phyloP scores from a whole-genome alignment of 179 eudicot genomes.

The Camellia oleifera region DNA sequence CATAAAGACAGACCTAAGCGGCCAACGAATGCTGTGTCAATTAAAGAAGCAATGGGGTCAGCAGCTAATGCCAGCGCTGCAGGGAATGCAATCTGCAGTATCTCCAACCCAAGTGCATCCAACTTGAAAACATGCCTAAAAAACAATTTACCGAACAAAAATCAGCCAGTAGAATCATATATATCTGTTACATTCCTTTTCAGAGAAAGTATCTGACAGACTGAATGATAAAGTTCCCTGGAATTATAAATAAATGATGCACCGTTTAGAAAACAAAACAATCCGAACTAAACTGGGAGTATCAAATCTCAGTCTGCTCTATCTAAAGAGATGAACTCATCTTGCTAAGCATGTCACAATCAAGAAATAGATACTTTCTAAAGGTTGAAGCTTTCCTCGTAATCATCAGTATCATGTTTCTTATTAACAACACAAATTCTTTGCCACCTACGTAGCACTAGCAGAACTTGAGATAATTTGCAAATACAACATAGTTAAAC shows the following conservation, averaged over 20 bases:
- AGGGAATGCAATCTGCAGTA: slow-evolving; percentile 78
- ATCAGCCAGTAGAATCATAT: slow-evolving; percentile 7
- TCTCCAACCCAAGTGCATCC: slow-evolving; percentile 86
- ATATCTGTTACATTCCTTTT: background rate
- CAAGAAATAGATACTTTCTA: background rate
- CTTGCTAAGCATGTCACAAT: background rate
- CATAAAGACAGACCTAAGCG: slow-evolving; percentile 49
- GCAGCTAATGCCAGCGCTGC: slow-evolving; percentile 98
- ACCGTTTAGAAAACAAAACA: background rate
- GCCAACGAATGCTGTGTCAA: slow-evolving; percentile 95
- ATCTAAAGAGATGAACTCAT: background rate
- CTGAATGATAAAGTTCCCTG: background rate
- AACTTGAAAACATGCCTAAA: slow-evolving; percentile 71
- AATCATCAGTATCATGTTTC: background rate
- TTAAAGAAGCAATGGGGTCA: slow-evolving; percentile 95
- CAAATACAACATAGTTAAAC: background rate
- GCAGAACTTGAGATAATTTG: background rate
- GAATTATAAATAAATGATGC: background rate
- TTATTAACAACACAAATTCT: background rate
- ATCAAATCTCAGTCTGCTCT: background rate
- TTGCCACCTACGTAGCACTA: slow-evolving; percentile 1
- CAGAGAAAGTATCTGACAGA: background rate
- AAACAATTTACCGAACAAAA: slow-evolving; percentile 2
- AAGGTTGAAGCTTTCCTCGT: background rate
- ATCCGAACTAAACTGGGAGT: background rate